Evolutionary conservation across 306 rosid genomes (phyloP).

Genomic region (Glycine soja): DNA sequence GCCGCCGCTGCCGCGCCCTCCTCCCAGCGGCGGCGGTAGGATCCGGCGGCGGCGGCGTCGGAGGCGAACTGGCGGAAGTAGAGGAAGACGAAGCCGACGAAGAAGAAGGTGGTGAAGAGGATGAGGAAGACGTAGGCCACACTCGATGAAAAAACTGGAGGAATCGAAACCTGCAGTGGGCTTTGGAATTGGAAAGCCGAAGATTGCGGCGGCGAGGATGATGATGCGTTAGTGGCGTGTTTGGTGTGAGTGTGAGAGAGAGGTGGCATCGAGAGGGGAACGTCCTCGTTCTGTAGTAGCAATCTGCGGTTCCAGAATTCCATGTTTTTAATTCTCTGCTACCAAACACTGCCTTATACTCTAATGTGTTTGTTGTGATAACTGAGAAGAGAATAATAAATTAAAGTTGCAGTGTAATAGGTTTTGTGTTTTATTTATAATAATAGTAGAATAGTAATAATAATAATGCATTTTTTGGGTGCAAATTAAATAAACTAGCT

Average conservation of each 20-base stretch:
- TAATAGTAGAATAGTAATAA: no score
- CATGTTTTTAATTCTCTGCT: conserved; percentile 36
- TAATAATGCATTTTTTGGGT: no score
- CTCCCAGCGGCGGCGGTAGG: neutral
- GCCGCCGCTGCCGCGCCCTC: no score
- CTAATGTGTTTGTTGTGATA: neutral
- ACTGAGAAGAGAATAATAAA: neutral
- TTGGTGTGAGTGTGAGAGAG: neutral
- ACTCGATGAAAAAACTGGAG: conserved; percentile 1
- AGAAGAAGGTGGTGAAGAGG: conserved; percentile 46
- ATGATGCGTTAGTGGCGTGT: neutral
- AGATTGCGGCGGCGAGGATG: neutral
- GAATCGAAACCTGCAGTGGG: neutral
- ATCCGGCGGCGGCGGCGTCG: neutral
- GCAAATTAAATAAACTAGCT: no score
- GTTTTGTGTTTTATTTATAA: neutral
- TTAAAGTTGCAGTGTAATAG: neutral
- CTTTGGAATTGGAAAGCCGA: neutral
- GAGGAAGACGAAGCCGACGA: conserved; percentile 47
- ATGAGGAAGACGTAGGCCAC: conserved; percentile 36
- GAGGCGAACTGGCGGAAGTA: conserved; percentile 28
- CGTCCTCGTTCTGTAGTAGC: conserved; percentile 46
- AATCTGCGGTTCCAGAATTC: conserved; percentile 48
- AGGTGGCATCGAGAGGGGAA: conserved; percentile 36
- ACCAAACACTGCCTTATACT: neutral